Conservation (phyloP, 1,284 basidiomycete genomes). For the Stereum hirsutum region DNA sequence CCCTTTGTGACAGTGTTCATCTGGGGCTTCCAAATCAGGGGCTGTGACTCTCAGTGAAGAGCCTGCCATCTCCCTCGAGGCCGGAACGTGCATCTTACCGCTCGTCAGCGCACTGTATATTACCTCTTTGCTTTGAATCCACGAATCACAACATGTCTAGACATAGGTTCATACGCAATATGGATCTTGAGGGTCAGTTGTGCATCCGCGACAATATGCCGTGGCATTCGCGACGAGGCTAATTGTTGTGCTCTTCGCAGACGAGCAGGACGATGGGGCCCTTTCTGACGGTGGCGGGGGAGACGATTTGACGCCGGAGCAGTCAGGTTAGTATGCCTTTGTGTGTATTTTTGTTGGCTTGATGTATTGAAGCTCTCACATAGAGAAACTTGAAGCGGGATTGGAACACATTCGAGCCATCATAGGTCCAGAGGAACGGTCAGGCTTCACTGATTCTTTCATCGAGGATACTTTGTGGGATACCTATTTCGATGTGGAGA, state of each 20-base stretch:
- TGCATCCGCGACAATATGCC: not conserved
- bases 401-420: constrained; percentile 59
- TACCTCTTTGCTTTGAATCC: too few species aligned
- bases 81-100: constrained; percentile 11
- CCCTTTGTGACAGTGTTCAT: too few species aligned
- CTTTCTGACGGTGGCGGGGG: constrained; percentile 57
- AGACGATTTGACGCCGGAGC: constrained; percentile 61
- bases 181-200: constrained; percentile 73
- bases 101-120: constrained; percentile 10
- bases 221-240: too few species aligned
- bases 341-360: too few species aligned
- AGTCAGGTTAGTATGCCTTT: constrained; percentile 47
- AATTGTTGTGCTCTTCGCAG: constrained; percentile 25
- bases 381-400: constrained; percentile 69
- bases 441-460: constrained; percentile 62
- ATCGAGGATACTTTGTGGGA: constrained; percentile 87
- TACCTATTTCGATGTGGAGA: constrained; percentile 79
- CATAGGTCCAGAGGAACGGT: constrained; percentile 57
- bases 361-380: too few species aligned
- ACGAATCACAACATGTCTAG: too few species aligned
- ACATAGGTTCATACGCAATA: constrained; percentile 85
- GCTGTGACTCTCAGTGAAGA: too few species aligned
- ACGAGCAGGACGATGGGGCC: constrained; percentile 69
- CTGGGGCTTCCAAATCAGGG: too few species aligned
- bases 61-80: constrained; percentile 3